A percentile compares a stretch with the other conserved stretches of the same genome.
Conservation (phyloP, 1,284 basidiomycete genomes). For the Sporisorium sorghi region DNA sequence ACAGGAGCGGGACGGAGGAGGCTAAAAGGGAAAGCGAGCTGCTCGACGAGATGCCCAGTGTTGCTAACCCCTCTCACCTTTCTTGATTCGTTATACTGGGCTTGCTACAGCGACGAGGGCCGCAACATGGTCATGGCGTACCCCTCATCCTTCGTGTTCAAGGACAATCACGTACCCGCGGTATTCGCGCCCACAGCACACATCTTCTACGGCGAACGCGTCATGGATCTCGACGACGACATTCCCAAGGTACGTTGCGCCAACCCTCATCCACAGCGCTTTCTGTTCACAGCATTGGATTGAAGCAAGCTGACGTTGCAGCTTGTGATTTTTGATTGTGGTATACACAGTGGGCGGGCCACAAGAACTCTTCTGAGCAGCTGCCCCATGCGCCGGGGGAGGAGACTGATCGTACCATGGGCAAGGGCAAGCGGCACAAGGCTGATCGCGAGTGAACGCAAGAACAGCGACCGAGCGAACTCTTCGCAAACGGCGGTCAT, state of each 20-base stretch:
- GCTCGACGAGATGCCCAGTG: no score
- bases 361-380: conserved; percentile 40
- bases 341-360: conserved; percentile 38
- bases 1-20: no score
- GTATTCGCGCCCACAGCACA: conserved; percentile 47
- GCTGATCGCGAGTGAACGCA: conserved; percentile 23
- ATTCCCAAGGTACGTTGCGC: conserved; percentile 43
- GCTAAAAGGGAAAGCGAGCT: no score
- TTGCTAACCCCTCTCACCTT: no score
- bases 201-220: conserved; percentile 50
- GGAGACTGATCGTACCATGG: conserved; percentile 32
- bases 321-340: no score
- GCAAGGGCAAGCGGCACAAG: conserved; percentile 44
- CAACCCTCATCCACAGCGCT: not conserved
- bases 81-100: no score
- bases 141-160: conserved; percentile 44
- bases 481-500: no score
- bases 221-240: conserved; percentile 51
- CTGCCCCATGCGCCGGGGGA: conserved; percentile 39
- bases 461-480: no score
- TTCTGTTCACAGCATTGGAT: not conserved
- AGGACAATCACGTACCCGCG: conserved; percentile 34
- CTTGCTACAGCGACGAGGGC: conserved; percentile 53
- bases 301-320: no score
- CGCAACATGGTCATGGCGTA: conserved; percentile 56